Evolutionary conservation across 352 stramenopile genomes (phyloP), one percentile per base, ranked within the genome.

Genomic region (Globisporangium polare): DNA sequence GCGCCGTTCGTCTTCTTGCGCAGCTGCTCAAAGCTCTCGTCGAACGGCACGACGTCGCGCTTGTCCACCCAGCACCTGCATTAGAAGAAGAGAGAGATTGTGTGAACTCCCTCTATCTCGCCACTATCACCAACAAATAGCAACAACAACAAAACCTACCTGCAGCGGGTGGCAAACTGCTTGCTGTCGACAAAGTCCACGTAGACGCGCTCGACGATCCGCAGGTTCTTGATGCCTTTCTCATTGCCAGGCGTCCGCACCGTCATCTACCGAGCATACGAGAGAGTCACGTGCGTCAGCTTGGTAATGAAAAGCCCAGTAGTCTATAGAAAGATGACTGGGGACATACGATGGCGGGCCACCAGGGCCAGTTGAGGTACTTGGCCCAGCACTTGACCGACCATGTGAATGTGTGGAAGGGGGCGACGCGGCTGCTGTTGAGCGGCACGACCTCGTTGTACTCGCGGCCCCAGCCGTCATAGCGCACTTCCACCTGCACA

Each of bases 371-470:
- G 53, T 93, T 93, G 17, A 79, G 69, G 63, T 89, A 93, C 58
- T 88, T 90, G 50, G 83, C 80, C 84, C 84, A 93, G 59, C 81
- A 89, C 60, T 91, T 91, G 63, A 91, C 81, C 8, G 69, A 62
- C 80, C 73, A 90, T 50, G 84, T 93, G 58, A 84, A 93, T 33
- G 81, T 89, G 55, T 93, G 76, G 63, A 81, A 91, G 8, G 84
- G 84, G 9, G 81, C 84, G 18, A 91, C 75, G 15, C 82, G 78
- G 33, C 76, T 61, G 60, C 77, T 80, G 58, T 88, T 69, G 22
- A 91, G 51, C 9, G 37, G 49, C 31, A 91, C 69, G 29, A 89
- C 63, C 50, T 93, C 83, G 59, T 91, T 73, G 55, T 77, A 91
- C 33, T 78, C 67, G 0, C 62, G 5, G 0, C 60, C 59, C 83